A percentile compares a stretch with the other conserved stretches of the same genome.
Evolutionary conservation across 192 early-diverging fungal genomes (phyloP).

Genomic region (Radiomyces spectabilis): DNA sequence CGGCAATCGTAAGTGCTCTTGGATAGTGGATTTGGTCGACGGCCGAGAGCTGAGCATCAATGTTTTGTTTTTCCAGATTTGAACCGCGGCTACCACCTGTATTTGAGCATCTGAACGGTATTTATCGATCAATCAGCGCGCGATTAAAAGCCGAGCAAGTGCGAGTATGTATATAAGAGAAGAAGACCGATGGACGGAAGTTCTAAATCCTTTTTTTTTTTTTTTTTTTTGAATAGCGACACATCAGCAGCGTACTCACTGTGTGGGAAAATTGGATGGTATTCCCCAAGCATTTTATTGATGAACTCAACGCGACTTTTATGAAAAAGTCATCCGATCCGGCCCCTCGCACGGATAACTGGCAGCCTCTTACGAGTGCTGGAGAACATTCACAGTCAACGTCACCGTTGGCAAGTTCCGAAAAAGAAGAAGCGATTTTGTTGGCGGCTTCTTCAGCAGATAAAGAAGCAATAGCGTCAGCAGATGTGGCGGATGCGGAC

Average conservation of each 20-base stretch:
- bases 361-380: too few species aligned
- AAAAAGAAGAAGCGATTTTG: neutral
- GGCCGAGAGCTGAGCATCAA: neutral
- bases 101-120: constrained; percentile 61
- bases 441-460: neutral
- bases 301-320: constrained; percentile 45
- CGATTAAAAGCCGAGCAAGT: constrained; percentile 80
- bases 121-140: constrained; percentile 60
- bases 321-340: constrained; percentile 24
- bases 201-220: neutral
- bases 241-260: constrained; percentile 52
- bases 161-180: constrained; percentile 28
- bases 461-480: neutral
- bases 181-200: neutral
- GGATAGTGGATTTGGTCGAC: too few species aligned
- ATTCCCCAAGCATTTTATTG: constrained; percentile 64
- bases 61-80: constrained; percentile 30
- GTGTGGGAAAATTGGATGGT: constrained; percentile 92
- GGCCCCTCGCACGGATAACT: too few species aligned
- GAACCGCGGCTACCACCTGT: constrained; percentile 52
- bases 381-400: too few species aligned
- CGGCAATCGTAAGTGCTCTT: constrained; percentile 39
- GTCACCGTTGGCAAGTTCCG: too few species aligned
- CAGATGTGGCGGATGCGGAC: constrained; percentile 12
- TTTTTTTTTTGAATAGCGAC: constrained; percentile 33